These are phyloP conservation scores for Nigrospora oryzae DNA, from an alignment of 2,329 filamentous ascomycete genomes.

Conservation along the genomic window DNA sequence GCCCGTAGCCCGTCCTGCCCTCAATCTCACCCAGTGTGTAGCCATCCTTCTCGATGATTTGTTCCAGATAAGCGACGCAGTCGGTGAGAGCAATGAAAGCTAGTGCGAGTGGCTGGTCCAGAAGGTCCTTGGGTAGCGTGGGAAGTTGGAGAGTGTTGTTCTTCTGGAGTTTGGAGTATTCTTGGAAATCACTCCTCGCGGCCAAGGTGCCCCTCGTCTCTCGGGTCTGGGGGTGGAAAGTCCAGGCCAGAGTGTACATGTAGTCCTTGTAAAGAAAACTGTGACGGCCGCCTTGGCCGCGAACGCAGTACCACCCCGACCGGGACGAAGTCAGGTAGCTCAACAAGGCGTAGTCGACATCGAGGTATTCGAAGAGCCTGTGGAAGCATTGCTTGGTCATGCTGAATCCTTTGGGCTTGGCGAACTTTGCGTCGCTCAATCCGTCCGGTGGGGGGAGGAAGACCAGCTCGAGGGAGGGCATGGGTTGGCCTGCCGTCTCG, in stretches of 20 bases:
- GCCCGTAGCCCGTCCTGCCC: constrained; percentile 3
- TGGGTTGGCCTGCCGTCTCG: background rate
- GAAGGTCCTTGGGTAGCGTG: background rate
- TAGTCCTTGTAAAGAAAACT: constrained; percentile 8
- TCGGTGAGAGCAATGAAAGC: constrained; percentile 5
- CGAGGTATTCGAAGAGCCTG: background rate
- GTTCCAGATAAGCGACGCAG: constrained; percentile 4
- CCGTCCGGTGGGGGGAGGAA: background rate
- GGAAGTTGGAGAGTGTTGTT: constrained; percentile 1
- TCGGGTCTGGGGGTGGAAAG: constrained; percentile 2
- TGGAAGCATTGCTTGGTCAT: background rate
- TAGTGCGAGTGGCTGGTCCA: constrained; percentile 6
- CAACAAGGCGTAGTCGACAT: constrained; percentile 2
- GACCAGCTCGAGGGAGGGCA: background rate
- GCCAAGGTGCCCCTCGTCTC: constrained; percentile 4
- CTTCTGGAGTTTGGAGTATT: background rate
- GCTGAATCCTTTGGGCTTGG: background rate
- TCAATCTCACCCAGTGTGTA: constrained; percentile 3
- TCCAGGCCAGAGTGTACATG: constrained; percentile 7
- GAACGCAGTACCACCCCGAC: constrained; percentile 5
- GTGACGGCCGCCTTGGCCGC: background rate
- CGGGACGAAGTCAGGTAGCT: constrained; percentile 5
- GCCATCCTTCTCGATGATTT: constrained; percentile 1
- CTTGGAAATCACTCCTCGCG: constrained; percentile 2
- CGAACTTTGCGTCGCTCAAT: too few species aligned